phyloP scores from a whole-genome alignment of 768 basidiomycete genomes.

The Phlebiopsis flavidoalba region DNA sequence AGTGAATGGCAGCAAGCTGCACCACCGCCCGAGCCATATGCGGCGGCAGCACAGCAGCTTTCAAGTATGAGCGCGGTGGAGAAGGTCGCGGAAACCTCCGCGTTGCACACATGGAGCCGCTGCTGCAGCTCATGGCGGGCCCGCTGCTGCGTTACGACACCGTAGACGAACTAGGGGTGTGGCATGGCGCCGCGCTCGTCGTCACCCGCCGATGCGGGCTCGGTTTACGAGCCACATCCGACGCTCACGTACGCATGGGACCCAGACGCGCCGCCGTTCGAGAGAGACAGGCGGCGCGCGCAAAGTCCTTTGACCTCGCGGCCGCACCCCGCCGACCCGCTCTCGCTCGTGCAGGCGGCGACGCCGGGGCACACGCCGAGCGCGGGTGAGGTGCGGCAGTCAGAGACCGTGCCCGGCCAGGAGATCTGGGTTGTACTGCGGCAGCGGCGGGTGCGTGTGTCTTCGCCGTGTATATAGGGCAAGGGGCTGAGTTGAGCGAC shows the following conservation, averaged over 20 bases:
- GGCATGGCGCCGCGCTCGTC: slow-evolving; percentile 85
- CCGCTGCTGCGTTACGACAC: slow-evolving; percentile 91
- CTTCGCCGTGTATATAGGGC: not conserved
- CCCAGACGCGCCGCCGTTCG: slow-evolving; percentile 31
- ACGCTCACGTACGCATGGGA: slow-evolving; percentile 71
- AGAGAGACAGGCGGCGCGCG: slow-evolving; percentile 9
- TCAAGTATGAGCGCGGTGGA: slow-evolving; percentile 57
- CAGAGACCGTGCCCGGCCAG: slow-evolving; percentile 15
- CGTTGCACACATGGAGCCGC: slow-evolving; percentile 69
- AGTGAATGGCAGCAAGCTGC: slow-evolving; percentile 7
- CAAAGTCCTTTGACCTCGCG: slow-evolving; percentile 49
- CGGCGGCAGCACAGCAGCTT: slow-evolving; percentile 32
- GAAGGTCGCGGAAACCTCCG: slow-evolving; percentile 53
- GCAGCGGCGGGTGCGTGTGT: slow-evolving; percentile 20
- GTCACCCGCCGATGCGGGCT: slow-evolving; percentile 84
- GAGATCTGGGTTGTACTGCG: slow-evolving; percentile 25
- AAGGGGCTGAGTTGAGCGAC: too few relatives aligned
- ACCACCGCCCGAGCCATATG: slow-evolving; percentile 9
- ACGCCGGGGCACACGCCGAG: not conserved
- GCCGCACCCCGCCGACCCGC: slow-evolving; percentile 76
- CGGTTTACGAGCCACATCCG: slow-evolving; percentile 72
- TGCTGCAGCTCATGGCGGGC: slow-evolving; percentile 89
- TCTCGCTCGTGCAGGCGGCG: slow-evolving; percentile 33
- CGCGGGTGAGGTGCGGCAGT: slow-evolving; percentile 6
- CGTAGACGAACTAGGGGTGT: slow-evolving; percentile 67